Conservation (phyloP, 2,329 filamentous ascomycete genomes). For the Cercospora brassicicola region DNA sequence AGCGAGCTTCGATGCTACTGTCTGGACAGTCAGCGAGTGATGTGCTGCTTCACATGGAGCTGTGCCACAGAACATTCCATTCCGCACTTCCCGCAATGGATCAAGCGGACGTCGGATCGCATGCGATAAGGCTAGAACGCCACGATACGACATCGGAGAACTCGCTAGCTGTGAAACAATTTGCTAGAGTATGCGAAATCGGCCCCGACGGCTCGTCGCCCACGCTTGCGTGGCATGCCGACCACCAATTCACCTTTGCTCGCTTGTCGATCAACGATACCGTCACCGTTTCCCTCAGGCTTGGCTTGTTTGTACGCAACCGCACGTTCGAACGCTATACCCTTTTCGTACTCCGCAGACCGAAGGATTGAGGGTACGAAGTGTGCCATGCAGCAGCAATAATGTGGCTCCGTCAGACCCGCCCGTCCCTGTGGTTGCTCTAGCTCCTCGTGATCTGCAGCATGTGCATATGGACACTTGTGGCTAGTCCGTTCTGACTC, state of each 20-base stretch:
- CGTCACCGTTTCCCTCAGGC: background rate
- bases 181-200: background rate
- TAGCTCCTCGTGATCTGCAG: slow-evolving; percentile 23
- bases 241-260: background rate
- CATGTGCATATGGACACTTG: slow-evolving; percentile 16
- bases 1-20: background rate
- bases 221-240: background rate
- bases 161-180: background rate
- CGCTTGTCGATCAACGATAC: background rate
- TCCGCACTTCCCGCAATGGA: background rate
- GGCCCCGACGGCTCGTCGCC: background rate
- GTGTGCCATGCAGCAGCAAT: slow-evolving; percentile 17
- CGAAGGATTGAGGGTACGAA: slow-evolving; percentile 24
- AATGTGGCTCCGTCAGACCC: slow-evolving; percentile 22
- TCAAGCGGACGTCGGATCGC: background rate
- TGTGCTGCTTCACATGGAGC: background rate
- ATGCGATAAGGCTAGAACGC: background rate
- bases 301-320: background rate
- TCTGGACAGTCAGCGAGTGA: background rate
- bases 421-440: slow-evolving; percentile 15
- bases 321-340: background rate
- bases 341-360: slow-evolving; percentile 8
- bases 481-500: slow-evolving; percentile 13
- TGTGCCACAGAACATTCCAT: slow-evolving; percentile 5
- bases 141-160: slow-evolving; percentile 3